phyloP scores from a whole-genome alignment of 441 rosid species.

The Populus tomentosa region DNA sequence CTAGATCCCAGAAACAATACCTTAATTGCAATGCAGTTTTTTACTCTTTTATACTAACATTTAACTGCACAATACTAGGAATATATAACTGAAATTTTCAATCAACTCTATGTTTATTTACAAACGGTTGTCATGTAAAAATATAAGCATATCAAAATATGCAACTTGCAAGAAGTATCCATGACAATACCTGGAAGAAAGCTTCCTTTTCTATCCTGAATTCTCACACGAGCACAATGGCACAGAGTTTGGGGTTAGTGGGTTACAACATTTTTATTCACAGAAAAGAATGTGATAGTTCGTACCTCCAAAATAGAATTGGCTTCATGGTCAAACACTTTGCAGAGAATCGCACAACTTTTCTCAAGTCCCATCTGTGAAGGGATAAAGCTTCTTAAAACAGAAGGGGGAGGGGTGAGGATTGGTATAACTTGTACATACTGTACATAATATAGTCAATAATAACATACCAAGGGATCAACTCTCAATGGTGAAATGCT shows the following conservation, averaged over 20 bases:
- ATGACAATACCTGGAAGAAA: not conserved
- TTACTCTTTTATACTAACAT: not conserved
- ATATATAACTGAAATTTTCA: not conserved
- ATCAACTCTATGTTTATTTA: not conserved
- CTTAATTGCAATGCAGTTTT: not conserved
- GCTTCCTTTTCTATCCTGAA: not conserved
- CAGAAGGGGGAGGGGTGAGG: not conserved
- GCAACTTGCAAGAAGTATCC: not conserved
- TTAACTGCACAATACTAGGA: not conserved
- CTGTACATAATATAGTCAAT: not conserved
- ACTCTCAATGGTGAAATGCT: conserved; percentile 78
- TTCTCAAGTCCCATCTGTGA: conserved; percentile 45
- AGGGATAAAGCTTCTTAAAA: conserved; percentile 5
- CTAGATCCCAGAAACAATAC: not conserved
- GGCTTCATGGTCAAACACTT: conserved; percentile 63
- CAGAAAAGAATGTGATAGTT: not conserved
- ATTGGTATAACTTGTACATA: not conserved
- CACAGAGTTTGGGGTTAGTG: not conserved
- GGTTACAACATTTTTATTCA: not conserved
- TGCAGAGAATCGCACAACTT: conserved; percentile 88
- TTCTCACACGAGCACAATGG: not conserved
- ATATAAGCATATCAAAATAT: not conserved
- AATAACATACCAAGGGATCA: conserved; percentile 50
- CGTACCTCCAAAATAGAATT: conserved; percentile 44
- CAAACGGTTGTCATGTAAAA: not conserved